Evolutionary conservation across 2,329 filamentous ascomycete genomes (phyloP), one percentile per base, ranked within the genome.

Genomic region (Gnomoniopsis sp.): DNA sequence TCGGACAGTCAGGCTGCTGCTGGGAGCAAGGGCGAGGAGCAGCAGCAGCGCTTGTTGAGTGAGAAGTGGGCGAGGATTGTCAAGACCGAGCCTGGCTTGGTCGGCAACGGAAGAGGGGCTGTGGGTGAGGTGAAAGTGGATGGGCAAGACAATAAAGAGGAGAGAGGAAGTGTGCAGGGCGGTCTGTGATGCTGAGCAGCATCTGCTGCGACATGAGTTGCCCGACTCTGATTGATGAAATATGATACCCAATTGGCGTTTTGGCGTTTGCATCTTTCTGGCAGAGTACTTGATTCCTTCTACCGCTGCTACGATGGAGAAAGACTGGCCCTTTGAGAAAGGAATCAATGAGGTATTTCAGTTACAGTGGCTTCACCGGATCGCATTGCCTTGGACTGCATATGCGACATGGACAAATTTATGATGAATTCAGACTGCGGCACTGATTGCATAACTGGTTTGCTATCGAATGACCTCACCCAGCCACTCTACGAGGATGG

Each of bases 1-100:
- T 6, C 47, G 6, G n/a, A 12, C 26, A 21, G 48, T n/a, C 48
- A 34, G 14, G 15, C 26, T 17, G 15, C 26, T 17, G 6, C 22
- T 22, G 11, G 21, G 3, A 21, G 12, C 77, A 80, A 57, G 1
- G n/a, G 21, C 23, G 36, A 47, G 43, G 53, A 38, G 6, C 14
- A 41, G 12, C 14, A 41, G 43, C 46, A 21, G 41, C 11, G 23
- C n/a, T 51, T 43, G 47, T 21, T 58, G 38, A 38, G 49, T 33
- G 55, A 60, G 55, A 60, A 60, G 19, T 58, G 58, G 58, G 38
- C 46, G 23, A 51, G 17, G n/a, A 58, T 60, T 15, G 43, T 50
- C 30, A 56, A 48, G 22, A 51, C 23, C 26, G 41, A 41, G 33
- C 6, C 50, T 6, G n/a, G 19, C 19, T 15, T 3, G 17, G 41